Conservation (phyloP, 345 rosid species). For the Melaleuca alternifolia region DNA sequence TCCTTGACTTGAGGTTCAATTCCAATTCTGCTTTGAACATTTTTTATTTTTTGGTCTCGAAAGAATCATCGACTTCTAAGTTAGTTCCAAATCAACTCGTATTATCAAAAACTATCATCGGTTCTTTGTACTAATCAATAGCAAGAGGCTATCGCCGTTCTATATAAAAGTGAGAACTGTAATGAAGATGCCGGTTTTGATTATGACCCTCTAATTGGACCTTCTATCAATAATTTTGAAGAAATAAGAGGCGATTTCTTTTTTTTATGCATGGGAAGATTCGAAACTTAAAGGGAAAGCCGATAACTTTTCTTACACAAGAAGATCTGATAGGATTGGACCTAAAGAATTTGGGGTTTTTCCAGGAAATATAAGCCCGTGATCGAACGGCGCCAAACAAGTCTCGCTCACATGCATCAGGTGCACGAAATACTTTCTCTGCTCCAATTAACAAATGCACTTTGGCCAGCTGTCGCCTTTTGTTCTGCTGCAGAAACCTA, state of each 20-base stretch:
- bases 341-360: not conserved
- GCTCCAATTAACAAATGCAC: not conserved
- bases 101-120: accelerated
- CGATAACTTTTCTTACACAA: not conserved
- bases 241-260: not conserved
- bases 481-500: not conserved
- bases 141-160: not conserved
- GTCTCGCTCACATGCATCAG: not conserved
- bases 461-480: not conserved
- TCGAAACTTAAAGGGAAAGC: not conserved
- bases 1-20: not conserved
- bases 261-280: accelerated
- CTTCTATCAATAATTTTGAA: not conserved
- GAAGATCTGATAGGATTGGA: not conserved
- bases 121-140: too few species aligned
- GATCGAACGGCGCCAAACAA: not conserved
- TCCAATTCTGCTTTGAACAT: not conserved
- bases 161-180: accelerated
- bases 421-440: not conserved
- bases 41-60: not conserved
- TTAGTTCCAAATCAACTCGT: accelerated
- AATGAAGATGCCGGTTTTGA: not conserved
- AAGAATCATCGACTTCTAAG: too few species aligned
- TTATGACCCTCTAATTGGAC: not conserved
- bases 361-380: too few species aligned